Evolutionary conservation across 202 grass and related monocot genomes (phyloP).

Genomic region (Dendrocalamus latiflorus): DNA sequence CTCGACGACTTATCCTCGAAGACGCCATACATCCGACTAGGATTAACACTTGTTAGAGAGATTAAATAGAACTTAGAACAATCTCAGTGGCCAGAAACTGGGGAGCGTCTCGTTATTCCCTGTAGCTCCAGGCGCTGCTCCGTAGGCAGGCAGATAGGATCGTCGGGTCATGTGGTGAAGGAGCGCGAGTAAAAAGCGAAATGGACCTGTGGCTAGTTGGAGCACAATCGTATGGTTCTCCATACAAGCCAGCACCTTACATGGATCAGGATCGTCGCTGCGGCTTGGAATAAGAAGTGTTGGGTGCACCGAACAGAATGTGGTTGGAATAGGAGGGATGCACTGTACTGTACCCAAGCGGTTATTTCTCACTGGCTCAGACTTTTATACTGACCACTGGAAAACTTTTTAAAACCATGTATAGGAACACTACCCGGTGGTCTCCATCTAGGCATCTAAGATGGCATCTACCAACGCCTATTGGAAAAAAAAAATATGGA

Average conservation of each 20-base stretch:
- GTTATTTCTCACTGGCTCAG: background rate
- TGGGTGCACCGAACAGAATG: background rate
- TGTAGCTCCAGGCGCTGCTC: background rate
- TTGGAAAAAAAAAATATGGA: background rate
- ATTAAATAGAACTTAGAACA: background rate
- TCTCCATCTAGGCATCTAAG: conserved; percentile 17
- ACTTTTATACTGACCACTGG: background rate
- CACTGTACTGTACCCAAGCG: background rate
- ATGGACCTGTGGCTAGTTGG: background rate
- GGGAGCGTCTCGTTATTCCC: background rate
- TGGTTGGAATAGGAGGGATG: background rate
- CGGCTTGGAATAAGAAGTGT: conserved; percentile 1
- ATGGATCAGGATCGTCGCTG: conserved; percentile 6
- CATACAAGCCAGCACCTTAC: conserved; percentile 11
- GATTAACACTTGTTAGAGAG: background rate
- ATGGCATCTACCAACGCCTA: background rate
- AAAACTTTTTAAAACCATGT: background rate
- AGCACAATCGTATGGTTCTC: background rate
- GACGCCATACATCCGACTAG: background rate
- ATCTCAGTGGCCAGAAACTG: conserved; percentile 22
- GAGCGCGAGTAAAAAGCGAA: background rate
- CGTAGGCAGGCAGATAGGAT: conserved; percentile 38
- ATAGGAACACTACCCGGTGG: background rate
- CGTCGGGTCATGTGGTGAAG: conserved; percentile 21
- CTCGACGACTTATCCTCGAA: background rate